phyloP scores from a whole-genome alignment of 2,329 filamentous ascomycete species.

The Colletotrichum noveboracense region DNA sequence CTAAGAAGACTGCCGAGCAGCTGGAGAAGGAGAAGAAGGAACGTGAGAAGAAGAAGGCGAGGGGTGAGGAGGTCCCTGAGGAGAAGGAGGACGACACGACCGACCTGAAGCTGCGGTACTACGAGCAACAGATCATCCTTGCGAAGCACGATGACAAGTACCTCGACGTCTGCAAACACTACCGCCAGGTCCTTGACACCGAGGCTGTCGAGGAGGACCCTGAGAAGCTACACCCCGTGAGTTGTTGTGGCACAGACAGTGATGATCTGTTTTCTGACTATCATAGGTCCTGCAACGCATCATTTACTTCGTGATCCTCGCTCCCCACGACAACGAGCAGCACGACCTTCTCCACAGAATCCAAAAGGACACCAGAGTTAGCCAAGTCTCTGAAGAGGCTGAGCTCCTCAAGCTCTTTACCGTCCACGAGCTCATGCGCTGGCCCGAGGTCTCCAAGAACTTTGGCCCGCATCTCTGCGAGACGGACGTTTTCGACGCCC shows the following conservation, averaged over 20 bases:
- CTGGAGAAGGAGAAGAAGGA: slow-evolving; percentile 90
- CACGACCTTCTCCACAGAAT: slow-evolving; percentile 96
- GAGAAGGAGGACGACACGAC: slow-evolving; percentile 89
- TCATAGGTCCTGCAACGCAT: slow-evolving; percentile 87
- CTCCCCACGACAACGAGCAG: slow-evolving; percentile 98
- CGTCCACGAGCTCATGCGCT: slow-evolving; percentile 95
- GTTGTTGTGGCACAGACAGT: slow-evolving; percentile 32
- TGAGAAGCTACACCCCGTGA: slow-evolving; percentile 82
- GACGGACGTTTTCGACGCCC: slow-evolving; percentile 87
- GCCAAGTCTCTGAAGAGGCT: slow-evolving; percentile 78
- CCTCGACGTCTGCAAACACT: slow-evolving; percentile 96
- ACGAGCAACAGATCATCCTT: slow-evolving; percentile 94
- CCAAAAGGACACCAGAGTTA: slow-evolving; percentile 81
- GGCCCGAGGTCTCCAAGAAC: slow-evolving; percentile 88
- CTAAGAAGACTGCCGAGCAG: slow-evolving; percentile 88
- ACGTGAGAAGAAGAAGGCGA: slow-evolving; percentile 82
- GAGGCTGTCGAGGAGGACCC: slow-evolving; percentile 93
- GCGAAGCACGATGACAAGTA: slow-evolving; percentile 98
- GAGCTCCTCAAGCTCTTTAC: slow-evolving; percentile 94
- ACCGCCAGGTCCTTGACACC: slow-evolving; percentile 94
- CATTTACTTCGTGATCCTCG: slow-evolving; percentile 96
- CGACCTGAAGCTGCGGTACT: slow-evolving; percentile 93
- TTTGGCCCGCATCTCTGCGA: slow-evolving; percentile 87
- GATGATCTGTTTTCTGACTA: background rate
- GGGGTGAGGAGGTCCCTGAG: slow-evolving; percentile 78